Conservation (phyloP, 1,284 basidiomycete genomes). For the Marasmius sp. region DNA sequence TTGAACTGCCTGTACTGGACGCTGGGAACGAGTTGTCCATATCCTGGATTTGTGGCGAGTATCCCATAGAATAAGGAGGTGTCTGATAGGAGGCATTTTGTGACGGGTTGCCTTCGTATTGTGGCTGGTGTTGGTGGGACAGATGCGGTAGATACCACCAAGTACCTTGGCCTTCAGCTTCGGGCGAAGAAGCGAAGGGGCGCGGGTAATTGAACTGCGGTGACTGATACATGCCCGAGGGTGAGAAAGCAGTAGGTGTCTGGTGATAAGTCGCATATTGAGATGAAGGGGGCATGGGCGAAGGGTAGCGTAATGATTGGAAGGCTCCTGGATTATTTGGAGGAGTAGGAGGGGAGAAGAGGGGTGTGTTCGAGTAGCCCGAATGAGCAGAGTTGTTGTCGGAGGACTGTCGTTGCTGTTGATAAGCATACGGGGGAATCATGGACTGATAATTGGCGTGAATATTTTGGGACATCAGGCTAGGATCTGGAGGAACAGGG, state of each 20-base stretch:
- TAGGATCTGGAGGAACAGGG: constrained; percentile 31
- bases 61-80: constrained; percentile 21
- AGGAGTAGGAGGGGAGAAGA: constrained; percentile 26
- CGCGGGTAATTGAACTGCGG: constrained; percentile 38
- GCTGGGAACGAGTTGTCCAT: constrained; percentile 7
- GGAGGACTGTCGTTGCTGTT: constrained; percentile 32
- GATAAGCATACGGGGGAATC: constrained; percentile 33
- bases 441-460: constrained; percentile 35
- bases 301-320: constrained; percentile 40
- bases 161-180: constrained; percentile 40
- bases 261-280: constrained; percentile 32
- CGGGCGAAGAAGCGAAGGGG: constrained; percentile 29
- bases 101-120: constrained; percentile 21
- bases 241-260: constrained; percentile 35
- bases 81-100: constrained; percentile 39
- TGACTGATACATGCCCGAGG: constrained; percentile 35
- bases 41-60: constrained; percentile 24
- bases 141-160: constrained; percentile 56
- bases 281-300: constrained; percentile 30
- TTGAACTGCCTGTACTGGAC: constrained; percentile 30
- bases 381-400: constrained; percentile 30
- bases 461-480: constrained; percentile 31
- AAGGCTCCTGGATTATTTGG: constrained; percentile 36
- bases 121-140: constrained; percentile 14
- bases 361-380: constrained; percentile 19